Conservation (phyloP, 306 rosid genomes). For the Sicyos baderoa region DNA sequence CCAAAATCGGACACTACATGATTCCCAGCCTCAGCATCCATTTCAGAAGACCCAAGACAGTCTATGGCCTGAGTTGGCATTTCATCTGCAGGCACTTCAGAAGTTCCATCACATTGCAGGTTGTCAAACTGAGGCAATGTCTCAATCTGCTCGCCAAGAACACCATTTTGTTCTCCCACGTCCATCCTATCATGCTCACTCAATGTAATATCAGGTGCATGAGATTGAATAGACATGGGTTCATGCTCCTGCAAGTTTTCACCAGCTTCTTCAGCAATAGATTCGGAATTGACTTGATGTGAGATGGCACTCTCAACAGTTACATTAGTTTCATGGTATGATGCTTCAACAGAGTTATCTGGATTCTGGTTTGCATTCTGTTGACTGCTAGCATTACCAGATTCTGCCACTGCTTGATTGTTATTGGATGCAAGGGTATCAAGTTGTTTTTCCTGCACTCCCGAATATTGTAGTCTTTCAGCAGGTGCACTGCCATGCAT, state of each 20-base stretch:
- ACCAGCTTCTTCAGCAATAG: conserved; percentile 38
- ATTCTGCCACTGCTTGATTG: conserved; percentile 38
- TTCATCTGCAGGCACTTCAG: conserved; percentile 37
- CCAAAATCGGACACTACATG: conserved; percentile 32
- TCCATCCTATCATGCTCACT: conserved; percentile 50
- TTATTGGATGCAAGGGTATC: conserved; percentile 54
- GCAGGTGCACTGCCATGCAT: conserved; percentile 44
- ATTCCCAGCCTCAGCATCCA: conserved; percentile 44
- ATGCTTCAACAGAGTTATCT: conserved; percentile 45
- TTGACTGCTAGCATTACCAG: conserved; percentile 42
- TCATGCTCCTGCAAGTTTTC: conserved; percentile 42
- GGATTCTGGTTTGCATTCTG: conserved; percentile 55
- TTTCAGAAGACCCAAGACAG: conserved; percentile 41
- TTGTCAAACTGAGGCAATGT: conserved; percentile 32
- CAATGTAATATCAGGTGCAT: conserved; percentile 39
- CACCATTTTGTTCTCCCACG: conserved; percentile 46
- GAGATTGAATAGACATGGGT: conserved; percentile 63
- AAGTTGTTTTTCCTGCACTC: conserved; percentile 51
- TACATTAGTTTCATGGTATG: conserved; percentile 34
- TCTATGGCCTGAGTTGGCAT: conserved; percentile 39
- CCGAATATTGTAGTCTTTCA: conserved; percentile 52
- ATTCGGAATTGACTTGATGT: conserved; percentile 48
- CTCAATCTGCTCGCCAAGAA: conserved; percentile 38
- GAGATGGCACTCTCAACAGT: conserved; percentile 34
- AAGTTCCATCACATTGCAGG: conserved; percentile 35